phyloP scores from a whole-genome alignment of 345 rosid species.

The Moringa oleifera region DNA sequence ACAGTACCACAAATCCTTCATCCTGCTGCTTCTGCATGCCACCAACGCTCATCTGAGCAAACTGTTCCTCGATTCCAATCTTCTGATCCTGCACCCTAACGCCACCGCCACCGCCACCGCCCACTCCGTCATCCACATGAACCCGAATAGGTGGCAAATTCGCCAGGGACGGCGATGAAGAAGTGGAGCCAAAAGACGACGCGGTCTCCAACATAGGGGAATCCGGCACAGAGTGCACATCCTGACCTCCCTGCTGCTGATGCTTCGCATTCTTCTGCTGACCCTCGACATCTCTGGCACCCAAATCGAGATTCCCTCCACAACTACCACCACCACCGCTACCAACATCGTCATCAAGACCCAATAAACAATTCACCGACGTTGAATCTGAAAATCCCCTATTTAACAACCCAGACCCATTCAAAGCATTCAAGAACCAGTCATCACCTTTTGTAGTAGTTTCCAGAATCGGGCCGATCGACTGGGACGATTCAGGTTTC shows the following conservation, averaged over 20 bases:
- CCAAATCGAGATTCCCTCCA: slow-evolving; percentile 25
- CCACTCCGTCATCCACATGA: slow-evolving; percentile 47
- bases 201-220: slow-evolving; percentile 88
- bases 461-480: slow-evolving; percentile 68
- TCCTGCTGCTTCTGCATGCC: slow-evolving; percentile 46
- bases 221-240: slow-evolving; percentile 86
- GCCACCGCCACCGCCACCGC: slow-evolving; percentile 13
- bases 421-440: slow-evolving; percentile 86
- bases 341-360: slow-evolving; percentile 52
- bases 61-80: slow-evolving; percentile 83
- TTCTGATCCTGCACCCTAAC: slow-evolving; percentile 43
- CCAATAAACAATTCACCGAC: slow-evolving; percentile 67
- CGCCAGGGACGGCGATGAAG: slow-evolving; percentile 82
- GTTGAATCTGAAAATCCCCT: slow-evolving; percentile 75
- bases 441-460: slow-evolving; percentile 69
- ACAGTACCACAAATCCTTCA: slow-evolving; percentile 44
- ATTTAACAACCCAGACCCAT: slow-evolving; percentile 49
- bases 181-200: slow-evolving; percentile 91
- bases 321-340: slow-evolving; percentile 17
- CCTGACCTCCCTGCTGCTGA: slow-evolving; percentile 40
- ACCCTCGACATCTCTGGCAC: slow-evolving; percentile 30
- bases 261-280: slow-evolving; percentile 43
- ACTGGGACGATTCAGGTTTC: slow-evolving; percentile 70
- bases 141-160: slow-evolving; percentile 87
- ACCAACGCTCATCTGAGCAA: slow-evolving; percentile 46